Conservation (phyloP, 1,284 basidiomycete genomes). For the Cutaneotrichosporon arboriforme region DNA sequence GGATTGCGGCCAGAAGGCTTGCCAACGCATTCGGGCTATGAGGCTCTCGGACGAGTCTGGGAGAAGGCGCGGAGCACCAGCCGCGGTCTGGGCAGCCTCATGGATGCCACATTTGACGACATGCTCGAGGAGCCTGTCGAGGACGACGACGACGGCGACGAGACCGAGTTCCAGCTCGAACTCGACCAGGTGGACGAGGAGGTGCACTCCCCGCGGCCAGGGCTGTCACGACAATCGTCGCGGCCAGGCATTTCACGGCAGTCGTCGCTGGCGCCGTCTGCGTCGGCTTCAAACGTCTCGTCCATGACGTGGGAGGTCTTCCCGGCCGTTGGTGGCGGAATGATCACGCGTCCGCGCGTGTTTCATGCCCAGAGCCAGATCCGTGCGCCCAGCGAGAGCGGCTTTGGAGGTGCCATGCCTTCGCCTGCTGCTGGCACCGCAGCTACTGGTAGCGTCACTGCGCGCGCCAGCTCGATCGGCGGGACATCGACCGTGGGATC, state of each 20-base stretch:
- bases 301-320: constrained; percentile 50
- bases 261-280: too few relatives aligned
- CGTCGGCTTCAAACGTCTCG: not conserved
- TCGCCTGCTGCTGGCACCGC: constrained; percentile 36
- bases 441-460: constrained; percentile 41
- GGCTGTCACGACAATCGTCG: not conserved
- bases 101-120: constrained; percentile 22
- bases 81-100: constrained; percentile 44
- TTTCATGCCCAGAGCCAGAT: constrained; percentile 67
- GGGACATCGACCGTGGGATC: constrained; percentile 35
- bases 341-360: constrained; percentile 65
- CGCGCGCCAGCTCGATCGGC: constrained; percentile 42
- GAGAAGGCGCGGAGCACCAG: constrained; percentile 60
- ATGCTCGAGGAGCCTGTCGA: constrained; percentile 62
- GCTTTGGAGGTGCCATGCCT: constrained; percentile 34
- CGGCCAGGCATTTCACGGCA: not conserved
- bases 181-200: constrained; percentile 3
- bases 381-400: constrained; percentile 49
- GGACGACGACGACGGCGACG: constrained; percentile 25
- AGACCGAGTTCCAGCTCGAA: constrained; percentile 23
- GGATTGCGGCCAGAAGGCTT: constrained; percentile 89
- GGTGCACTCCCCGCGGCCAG: not conserved
- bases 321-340: constrained; percentile 71
- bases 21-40: constrained; percentile 53
- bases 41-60: constrained; percentile 51